Evolutionary conservation across 2,329 filamentous ascomycete species (phyloP), one percentile per base, ranked within the genome.

Genomic region (Hypoxylon sp.): DNA sequence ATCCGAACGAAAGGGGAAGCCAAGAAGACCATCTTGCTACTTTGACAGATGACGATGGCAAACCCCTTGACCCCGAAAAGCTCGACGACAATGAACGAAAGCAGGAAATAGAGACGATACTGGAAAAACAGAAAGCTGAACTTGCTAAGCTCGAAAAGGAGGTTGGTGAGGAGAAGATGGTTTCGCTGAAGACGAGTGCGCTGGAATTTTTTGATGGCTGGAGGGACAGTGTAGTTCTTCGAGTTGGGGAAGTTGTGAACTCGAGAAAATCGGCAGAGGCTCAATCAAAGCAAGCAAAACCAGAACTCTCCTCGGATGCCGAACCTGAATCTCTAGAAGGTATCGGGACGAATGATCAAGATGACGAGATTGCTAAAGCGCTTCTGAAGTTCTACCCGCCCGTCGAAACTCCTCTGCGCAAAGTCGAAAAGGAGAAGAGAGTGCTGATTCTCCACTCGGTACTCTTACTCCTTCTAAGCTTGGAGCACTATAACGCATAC

Each of bases 401-500:
- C 0, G 76, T 81, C 9, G 76, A 84, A 32, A 90, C 84, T 4
- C 68, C 80, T 1, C 74, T 94, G 8, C 81, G 79, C 60, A 76
- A 78, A 8, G 71, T 91, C 1, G 72, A 81, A 0, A 69, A 82
- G 32, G 79, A 83, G 23, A 87, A 84, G 61, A 76, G 84, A 31
- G 77, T 80, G 19, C 74, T 91, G 4, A 75, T 95, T 7, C 72
- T 95, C 2, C 87, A 94, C 61, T 83, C 87, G 0, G 71, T 90
- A 15, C 76, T 95, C 0, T 75, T 96, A 0, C 76, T 93, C 7
- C 66, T 91, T 4, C 73, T 96, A 2, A 91, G 88, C 5, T 73
- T 95, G 2, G 85, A 94, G 65, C 83, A 89, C 55, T 96, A 94
- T 69, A 86, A 80, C 36, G 85, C 88, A 2, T 84, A 90, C 63